Evolutionary conservation across 176 grass and related monocot genomes (phyloP).

Genomic region (Thinopyrum elongatum): DNA sequence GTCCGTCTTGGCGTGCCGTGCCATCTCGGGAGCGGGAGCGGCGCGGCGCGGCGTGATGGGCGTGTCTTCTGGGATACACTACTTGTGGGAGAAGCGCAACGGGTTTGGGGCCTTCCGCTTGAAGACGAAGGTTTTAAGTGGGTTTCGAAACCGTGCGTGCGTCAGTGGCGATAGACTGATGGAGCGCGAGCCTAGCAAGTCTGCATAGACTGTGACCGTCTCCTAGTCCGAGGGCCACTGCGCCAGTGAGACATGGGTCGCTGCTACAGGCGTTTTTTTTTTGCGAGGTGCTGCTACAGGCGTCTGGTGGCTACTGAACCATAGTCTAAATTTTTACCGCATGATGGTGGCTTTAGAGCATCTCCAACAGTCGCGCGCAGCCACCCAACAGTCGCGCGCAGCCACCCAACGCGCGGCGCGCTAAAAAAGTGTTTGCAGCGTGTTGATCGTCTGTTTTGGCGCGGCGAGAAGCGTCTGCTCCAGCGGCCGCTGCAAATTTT

Average conservation of each 20-base stretch:
- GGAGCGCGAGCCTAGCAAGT: background rate
- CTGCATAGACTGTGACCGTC: background rate
- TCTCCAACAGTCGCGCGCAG: too few relatives aligned
- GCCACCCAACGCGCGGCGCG: too few relatives aligned
- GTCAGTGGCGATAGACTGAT: background rate
- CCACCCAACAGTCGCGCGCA: too few relatives aligned
- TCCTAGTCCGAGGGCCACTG: background rate
- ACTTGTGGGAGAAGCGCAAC: background rate
- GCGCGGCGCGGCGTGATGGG: conserved; percentile 23
- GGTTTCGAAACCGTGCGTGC: conserved; percentile 12
- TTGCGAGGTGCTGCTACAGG: background rate
- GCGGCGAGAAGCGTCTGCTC: too few relatives aligned
- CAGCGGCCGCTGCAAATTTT: too few relatives aligned
- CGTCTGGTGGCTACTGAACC: background rate
- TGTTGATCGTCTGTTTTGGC: too few relatives aligned
- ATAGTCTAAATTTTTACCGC: too few relatives aligned
- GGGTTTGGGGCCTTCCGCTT: conserved; percentile 8
- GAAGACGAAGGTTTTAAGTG: conserved; percentile 20
- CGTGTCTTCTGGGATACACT: conserved; percentile 11
- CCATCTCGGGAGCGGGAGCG: conserved; percentile 40
- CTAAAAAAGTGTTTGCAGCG: too few relatives aligned
- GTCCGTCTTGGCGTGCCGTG: conserved; percentile 85
- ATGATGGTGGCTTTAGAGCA: too few relatives aligned
- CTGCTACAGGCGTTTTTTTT: background rate
- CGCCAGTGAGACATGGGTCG: background rate